A percentile compares a stretch with the other conserved stretches of the same genome.
These are phyloP conservation scores for Skeletonema potamos DNA, from an alignment of 108 stramenopile species.

Conservation along the genomic window DNA sequence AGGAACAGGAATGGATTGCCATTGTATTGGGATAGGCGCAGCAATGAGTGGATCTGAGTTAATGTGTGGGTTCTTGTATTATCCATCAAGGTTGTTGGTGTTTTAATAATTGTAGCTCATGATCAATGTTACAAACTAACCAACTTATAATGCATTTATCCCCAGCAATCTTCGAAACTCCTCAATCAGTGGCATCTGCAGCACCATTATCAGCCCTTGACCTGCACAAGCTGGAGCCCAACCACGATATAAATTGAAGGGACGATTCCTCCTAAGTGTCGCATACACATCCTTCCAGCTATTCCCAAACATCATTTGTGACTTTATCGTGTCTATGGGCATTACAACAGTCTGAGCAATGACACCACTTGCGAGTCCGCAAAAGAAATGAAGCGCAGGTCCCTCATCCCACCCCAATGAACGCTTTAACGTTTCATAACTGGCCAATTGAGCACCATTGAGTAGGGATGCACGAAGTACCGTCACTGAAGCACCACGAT, in stretches of 20 bases:
- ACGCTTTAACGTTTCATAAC: constrained; percentile 46
- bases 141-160: constrained; percentile 35
- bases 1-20: no score
- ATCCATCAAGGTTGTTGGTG: no score
- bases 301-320: constrained; percentile 47
- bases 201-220: constrained; percentile 52
- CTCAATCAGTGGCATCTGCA: constrained; percentile 56
- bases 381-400: constrained; percentile 33
- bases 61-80: no score
- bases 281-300: constrained; percentile 16
- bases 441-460: constrained; percentile 53
- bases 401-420: constrained; percentile 29
- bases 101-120: no score
- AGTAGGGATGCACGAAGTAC: constrained; percentile 39
- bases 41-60: no score
- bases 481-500: constrained; percentile 46
- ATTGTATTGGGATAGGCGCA: no score
- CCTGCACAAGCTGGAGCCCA: constrained; percentile 49
- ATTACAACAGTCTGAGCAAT: constrained; percentile 50
- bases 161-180: constrained; percentile 49
- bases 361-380: constrained; percentile 39
- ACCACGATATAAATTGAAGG: constrained; percentile 37
- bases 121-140: not conserved
- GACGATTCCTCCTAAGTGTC: constrained; percentile 14
- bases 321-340: constrained; percentile 53